Evolutionary conservation across 2,329 filamentous ascomycete genomes (phyloP).

Genomic region (Dryadomyces quercivorus): DNA sequence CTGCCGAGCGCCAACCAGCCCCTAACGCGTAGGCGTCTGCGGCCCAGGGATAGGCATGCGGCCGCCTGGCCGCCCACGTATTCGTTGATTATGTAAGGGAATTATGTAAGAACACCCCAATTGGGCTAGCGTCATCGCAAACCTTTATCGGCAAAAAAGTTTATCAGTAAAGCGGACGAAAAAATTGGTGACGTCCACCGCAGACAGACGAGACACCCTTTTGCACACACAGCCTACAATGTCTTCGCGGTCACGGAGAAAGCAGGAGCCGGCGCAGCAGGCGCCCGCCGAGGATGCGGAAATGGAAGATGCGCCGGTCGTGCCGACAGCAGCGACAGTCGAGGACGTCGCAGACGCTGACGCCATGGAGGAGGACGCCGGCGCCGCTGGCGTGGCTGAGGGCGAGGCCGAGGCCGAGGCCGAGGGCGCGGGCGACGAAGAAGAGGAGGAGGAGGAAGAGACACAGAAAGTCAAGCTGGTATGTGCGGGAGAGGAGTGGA

Average conservation of each 20-base stretch:
- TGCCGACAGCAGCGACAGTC: slow-evolving; percentile 13
- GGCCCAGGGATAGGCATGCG: too few species aligned
- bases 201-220: background rate
- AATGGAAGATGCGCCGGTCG: slow-evolving; percentile 31
- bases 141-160: background rate
- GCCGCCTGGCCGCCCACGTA: background rate
- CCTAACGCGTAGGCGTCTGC: too few species aligned
- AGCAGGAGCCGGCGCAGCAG: slow-evolving; percentile 8
- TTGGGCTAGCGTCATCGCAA: background rate
- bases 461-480: slow-evolving; percentile 52
- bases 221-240: slow-evolving; percentile 3
- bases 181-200: background rate
- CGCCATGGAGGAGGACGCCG: slow-evolving; percentile 8
- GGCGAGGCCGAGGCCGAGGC: slow-evolving; percentile 13
- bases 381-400: background rate
- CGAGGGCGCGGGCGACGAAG: slow-evolving; percentile 23
- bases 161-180: slow-evolving; percentile 1
- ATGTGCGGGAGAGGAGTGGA: too few species aligned
- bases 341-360: slow-evolving; percentile 6
- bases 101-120: background rate
- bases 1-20: too few species aligned
- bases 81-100: background rate
- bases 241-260: slow-evolving; percentile 9
- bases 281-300: slow-evolving; percentile 15
- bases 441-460: slow-evolving; percentile 35